Evolutionary conservation across 495 filamentous ascomycete genomes (phyloP).

Genomic region (Xylaria telfairii): DNA sequence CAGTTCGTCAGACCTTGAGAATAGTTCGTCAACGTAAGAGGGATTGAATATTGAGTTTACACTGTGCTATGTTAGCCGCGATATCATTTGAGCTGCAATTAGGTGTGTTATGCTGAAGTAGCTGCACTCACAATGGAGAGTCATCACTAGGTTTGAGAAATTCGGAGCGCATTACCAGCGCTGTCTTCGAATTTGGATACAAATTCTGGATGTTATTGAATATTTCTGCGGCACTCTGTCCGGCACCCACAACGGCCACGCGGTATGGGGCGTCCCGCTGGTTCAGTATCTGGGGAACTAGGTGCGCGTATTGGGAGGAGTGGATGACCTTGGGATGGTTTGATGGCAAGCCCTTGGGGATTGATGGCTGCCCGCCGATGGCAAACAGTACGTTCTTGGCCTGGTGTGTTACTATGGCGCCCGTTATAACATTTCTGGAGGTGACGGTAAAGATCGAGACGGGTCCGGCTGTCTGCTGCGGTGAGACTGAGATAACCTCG

Average conservation of each 20-base stretch:
- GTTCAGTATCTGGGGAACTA: constrained; percentile 63
- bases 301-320: constrained; percentile 83
- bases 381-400: constrained; percentile 88
- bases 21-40: constrained; percentile 75
- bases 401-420: constrained; percentile 41
- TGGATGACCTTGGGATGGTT: constrained; percentile 76
- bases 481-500: constrained; percentile 71
- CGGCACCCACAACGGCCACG: constrained; percentile 84
- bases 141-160: constrained; percentile 92
- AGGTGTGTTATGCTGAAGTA: not conserved
- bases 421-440: constrained; percentile 45
- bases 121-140: constrained; percentile 81
- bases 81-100: not conserved
- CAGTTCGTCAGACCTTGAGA: constrained; percentile 63
- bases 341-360: constrained; percentile 70
- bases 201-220: constrained; percentile 85
- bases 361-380: constrained; percentile 77
- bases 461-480: constrained; percentile 42
- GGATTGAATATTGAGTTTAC: constrained; percentile 98
- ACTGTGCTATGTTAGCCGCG: constrained; percentile 50
- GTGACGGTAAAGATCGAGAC: constrained; percentile 58
- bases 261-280: constrained; percentile 65
- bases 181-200: constrained; percentile 81
- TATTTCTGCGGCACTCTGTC: constrained; percentile 94
- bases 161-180: constrained; percentile 75